Base-by-base conservation (phyloP, 2,329 filamentous ascomycete genomes). In the Verticillium tricorpus region DNA sequence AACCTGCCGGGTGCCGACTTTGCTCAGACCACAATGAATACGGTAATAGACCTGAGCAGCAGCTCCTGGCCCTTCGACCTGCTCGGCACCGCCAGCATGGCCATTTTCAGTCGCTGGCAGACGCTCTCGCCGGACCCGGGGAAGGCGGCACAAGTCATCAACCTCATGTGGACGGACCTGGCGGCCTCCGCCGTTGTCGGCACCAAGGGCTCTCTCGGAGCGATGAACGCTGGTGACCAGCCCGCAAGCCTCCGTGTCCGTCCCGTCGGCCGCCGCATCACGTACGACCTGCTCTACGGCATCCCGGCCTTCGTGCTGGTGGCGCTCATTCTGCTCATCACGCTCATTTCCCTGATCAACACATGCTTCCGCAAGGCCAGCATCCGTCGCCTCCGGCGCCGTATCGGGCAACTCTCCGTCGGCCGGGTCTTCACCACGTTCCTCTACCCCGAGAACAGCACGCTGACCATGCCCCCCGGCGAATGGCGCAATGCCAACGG, bases 131-230 rank as follows among this genome's bases (percentile, higher is more conserved):
- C 56, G 0, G 69, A 67, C 1, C 62, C 73, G 0, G 61, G 60
- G 0, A 67, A 64, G 0, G 71, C 74, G 1, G 69, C 71, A 0
- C 66, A 69, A 12, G 79, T 81, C 9, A 66, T 79, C 12, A 77
- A 80, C 63, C 68, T 79, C 0, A 71, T 81, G 5, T 81, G 77
- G 74, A 81, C 78, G 0, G 78, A 82, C 61, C 60, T 78, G 7
- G 72, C 74, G 1, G 74, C 79, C 1, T 78, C 76, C n/a, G 68
- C 75, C 2, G 74, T 80, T 0, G 70, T 80, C 0, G 78, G 79
- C 5, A 80, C 76, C 2, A 73, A 65, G 45, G 64, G 67, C 0
- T 61, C 66, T 28, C 59, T 66, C 9, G 64, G 65, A 2, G 50
- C 60, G 28, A 56, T 57, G 45, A 70, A 70, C 37, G 25, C 58